Base-by-base conservation (phyloP, 352 stramenopile genomes). In the Phytophthora ramorum region DNA sequence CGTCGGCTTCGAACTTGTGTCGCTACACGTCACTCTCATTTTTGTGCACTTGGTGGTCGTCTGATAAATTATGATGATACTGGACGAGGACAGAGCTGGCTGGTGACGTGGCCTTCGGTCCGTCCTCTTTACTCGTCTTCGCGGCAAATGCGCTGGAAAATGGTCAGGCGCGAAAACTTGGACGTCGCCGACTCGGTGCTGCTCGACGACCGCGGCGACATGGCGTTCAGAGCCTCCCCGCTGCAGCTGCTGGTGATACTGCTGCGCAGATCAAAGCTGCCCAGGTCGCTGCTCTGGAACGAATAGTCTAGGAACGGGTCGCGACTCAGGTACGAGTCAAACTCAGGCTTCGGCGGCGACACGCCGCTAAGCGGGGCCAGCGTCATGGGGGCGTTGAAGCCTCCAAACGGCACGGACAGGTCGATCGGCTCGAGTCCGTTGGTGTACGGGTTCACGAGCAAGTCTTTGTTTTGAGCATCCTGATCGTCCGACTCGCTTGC, bases 91-190 rank as follows among this genome's bases (percentile, higher is more conserved):
- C 46, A 14, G 24, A 55, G 57, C 47, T 61, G 35, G 58, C 35
- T 61, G 47, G 49, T 52, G 48, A 64, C 49, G 30, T 65, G 61
- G 37, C 43, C 63, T 38, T 17, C 24, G 5, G 17, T 4, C 17
- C 24, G 34, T 20, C 40, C 12, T 41, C n/a, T 57, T 46, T 87
- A 84, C 37, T 76, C 72, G 43, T 86, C 79, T 68, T 94, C 85
- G 38, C 81, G 83, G 63, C 85, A 94, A 59, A 94, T 94, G 59
- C 83, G 81, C 72, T 91, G 83, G 70, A 94, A 94, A 56, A 94
- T 86, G 22, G 80, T 91, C 53, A 94, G 74, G 13, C 85, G 83
- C 17, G 85, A 94, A 58, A 89, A 85, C 58, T 84, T 89, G 48
- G 78, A 72, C 2, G 60, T 59, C 26, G 74, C 58, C 0, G 75